Evolutionary conservation across 306 rosid genomes (phyloP).

Genomic region (Benincasa hispida): DNA sequence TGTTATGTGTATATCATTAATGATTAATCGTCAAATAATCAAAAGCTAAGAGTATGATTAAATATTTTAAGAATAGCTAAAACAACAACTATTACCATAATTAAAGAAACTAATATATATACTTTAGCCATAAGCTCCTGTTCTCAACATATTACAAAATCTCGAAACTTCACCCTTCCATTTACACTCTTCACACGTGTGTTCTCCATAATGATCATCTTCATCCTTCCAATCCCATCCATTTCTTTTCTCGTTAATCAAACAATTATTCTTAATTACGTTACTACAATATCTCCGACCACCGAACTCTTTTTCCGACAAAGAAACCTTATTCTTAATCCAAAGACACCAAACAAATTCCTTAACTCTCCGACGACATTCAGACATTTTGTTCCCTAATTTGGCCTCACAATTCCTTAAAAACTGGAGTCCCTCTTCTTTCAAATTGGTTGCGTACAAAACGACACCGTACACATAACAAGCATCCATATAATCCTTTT

Average conservation of each 20-base stretch:
- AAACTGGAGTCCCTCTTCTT: neutral
- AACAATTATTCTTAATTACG: neutral
- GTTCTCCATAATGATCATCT: neutral
- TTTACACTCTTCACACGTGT: neutral
- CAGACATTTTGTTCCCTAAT: neutral
- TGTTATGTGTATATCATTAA: no score
- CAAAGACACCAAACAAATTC: constrained; percentile 18
- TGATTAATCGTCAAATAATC: no score
- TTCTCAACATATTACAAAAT: neutral
- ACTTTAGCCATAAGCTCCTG: neutral
- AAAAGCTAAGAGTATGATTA: no score
- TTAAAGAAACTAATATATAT: no score
- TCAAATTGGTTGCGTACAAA: constrained; percentile 7
- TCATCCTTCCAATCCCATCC: neutral
- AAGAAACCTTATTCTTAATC: constrained; percentile 7
- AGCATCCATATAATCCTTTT: constrained; percentile 25
- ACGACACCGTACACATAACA: constrained; percentile 13
- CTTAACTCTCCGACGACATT: constrained; percentile 19
- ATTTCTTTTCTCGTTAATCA: neutral
- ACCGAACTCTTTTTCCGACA: neutral
- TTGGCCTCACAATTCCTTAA: constrained; percentile 2
- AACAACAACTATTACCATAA: no score
- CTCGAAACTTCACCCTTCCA: neutral
- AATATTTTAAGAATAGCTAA: no score
- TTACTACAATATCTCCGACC: neutral